A percentile compares a stretch with the other conserved stretches of the same genome.
These are phyloP conservation scores for Vachellia pachyceras DNA, from an alignment of 306 rosid species.

Conservation along the genomic window DNA sequence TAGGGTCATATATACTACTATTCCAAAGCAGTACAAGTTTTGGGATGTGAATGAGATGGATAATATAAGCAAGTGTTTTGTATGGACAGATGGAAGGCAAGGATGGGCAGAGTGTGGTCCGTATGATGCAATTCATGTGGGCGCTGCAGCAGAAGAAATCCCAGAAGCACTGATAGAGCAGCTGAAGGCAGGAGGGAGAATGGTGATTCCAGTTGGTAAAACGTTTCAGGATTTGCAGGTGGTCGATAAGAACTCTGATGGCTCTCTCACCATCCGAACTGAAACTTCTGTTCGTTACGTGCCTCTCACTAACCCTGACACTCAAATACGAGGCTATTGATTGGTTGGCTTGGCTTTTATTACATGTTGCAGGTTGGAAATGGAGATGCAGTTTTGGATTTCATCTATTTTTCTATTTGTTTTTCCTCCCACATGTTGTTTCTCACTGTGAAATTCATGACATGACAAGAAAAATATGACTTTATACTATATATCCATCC, in stretches of 20 bases:
- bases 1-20: background rate
- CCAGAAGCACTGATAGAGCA: slow-evolving; percentile 85
- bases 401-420: background rate
- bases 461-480: background rate
- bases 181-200: slow-evolving; percentile 92
- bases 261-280: slow-evolving; percentile 60
- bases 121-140: slow-evolving; percentile 96
- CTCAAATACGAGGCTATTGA: slow-evolving; percentile 65
- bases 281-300: slow-evolving; percentile 89
- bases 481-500: background rate
- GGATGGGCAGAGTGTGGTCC: slow-evolving; percentile 89
- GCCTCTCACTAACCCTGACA: slow-evolving; percentile 90
- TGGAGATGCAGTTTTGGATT: background rate
- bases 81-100: slow-evolving; percentile 78
- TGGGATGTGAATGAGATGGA: slow-evolving; percentile 11
- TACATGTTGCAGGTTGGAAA: slow-evolving; percentile 12
- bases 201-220: slow-evolving; percentile 96
- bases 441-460: background rate
- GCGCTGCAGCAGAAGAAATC: slow-evolving; percentile 93
- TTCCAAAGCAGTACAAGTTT: slow-evolving; percentile 3
- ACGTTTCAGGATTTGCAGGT: slow-evolving; percentile 81
- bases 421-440: background rate
- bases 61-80: slow-evolving; percentile 19
- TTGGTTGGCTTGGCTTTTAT: background rate
- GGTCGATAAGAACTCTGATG: slow-evolving; percentile 83